Evolutionary conservation across 805 yeast species (phyloP), one percentile per base, ranked within the genome.

Genomic region (Candida coquimbonensis): DNA sequence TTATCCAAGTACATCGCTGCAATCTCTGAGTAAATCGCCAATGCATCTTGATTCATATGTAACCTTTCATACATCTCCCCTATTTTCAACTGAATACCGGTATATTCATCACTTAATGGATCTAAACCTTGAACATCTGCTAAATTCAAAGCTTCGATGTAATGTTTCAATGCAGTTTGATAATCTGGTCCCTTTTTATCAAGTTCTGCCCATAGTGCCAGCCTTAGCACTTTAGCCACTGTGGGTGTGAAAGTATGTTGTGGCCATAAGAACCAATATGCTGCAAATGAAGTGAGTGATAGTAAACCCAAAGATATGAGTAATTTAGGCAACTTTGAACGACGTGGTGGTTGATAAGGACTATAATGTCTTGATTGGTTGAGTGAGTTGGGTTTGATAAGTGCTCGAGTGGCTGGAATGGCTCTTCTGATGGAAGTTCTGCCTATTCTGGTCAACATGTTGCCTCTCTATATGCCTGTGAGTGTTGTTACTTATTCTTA

Each of bases 31-130:
- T 87, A 89, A 9, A 87, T 65, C 50, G 72, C 70, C 34, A 77
- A 70, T 0, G 96, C 95, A 43, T 83, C 84, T 13, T 77, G 77
- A 31, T 58, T 52, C 78, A 76, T 72, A 19, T 71, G 73, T 53
- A 88, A 63, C 36, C 81, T 71, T 56, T 87, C 96, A 59, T 79
- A 86, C 88, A 88, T 83, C 57, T 89, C 96, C 11, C 84, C 95
- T 33, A 87, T 69, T 57, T 90, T 87, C 61, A 91, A 70, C 57
- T 90, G 95, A 44, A 91, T 78, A 0, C 97, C 96, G 0, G 97
- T 90, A 62, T 86, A 90, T 57, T 86, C 91, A 57, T 87, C 93
- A 46, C 79, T 71, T 31, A 84, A 54, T 11, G 74, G 74, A 50
- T 78, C 75, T 66, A 87, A 61, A 0, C 71, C 72, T 39, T 78